These are phyloP conservation scores for Cryptomeria japonica DNA, from an alignment of 75 land plant species.

Conservation along the genomic window DNA sequence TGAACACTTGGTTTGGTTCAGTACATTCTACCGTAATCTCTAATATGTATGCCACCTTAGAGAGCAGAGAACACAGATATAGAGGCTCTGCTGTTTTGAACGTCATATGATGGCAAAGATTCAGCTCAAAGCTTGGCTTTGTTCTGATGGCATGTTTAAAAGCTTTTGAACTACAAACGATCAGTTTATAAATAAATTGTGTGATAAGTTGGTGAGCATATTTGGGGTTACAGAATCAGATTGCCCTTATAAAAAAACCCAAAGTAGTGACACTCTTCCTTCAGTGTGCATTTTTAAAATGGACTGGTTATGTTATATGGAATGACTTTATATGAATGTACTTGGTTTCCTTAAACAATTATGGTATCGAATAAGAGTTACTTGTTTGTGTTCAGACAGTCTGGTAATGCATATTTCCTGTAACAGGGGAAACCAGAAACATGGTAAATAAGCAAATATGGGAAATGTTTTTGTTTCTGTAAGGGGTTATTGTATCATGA, in stretches of 20 bases:
- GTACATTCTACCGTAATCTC: neutral
- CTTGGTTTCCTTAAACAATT: neutral
- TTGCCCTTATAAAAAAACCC: neutral
- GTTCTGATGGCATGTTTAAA: neutral
- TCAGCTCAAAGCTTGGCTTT: neutral
- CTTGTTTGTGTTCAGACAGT: neutral
- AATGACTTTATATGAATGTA: neutral
- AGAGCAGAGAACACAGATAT: neutral
- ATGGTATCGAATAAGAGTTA: neutral
- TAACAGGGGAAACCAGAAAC: neutral
- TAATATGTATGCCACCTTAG: neutral
- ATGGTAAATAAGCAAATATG: neutral
- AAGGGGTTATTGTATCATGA: neutral
- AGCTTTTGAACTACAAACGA: neutral
- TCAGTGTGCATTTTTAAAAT: slow-evolving; percentile 1
- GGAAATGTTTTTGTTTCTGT: neutral
- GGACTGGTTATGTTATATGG: neutral
- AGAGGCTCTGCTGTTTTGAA: neutral
- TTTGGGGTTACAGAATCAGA: neutral
- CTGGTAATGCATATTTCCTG: neutral
- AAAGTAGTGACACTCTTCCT: neutral
- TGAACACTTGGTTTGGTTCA: neutral
- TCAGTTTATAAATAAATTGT: neutral
- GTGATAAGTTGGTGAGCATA: neutral
- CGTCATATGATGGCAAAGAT: slow-evolving; percentile 7